A percentile compares a stretch with the other conserved stretches of the same genome.
Evolutionary conservation across 176 grass and related monocot genomes (phyloP).

Genomic region (Eragrostis curvula): DNA sequence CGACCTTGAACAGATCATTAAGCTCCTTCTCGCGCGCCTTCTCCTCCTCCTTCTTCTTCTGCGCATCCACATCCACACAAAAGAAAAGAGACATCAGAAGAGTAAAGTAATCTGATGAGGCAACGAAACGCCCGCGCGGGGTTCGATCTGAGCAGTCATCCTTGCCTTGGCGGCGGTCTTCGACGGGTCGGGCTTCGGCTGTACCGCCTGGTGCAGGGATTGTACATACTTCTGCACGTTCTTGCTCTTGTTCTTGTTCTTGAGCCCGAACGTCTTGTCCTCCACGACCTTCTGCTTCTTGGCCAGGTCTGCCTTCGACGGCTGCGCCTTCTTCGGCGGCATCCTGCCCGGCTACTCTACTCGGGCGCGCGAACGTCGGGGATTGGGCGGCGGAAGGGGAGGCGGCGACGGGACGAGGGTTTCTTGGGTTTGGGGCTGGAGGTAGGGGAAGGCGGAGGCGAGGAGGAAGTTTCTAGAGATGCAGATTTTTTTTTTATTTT

Average conservation of each 20-base stretch:
- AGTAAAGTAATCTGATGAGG: constrained; percentile 22
- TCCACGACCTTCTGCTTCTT: constrained; percentile 99
- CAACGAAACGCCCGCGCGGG: neutral
- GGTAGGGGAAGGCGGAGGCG: constrained; percentile 37
- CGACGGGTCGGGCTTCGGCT: constrained; percentile 73
- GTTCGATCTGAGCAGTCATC: constrained; percentile 37
- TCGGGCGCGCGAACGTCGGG: neutral
- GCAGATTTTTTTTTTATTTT: too few species aligned
- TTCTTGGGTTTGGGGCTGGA: constrained; percentile 58
- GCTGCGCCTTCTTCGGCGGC: constrained; percentile 82
- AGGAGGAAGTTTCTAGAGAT: constrained; percentile 58
- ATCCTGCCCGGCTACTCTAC: constrained; percentile 47
- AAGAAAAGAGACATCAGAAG: constrained; percentile 16
- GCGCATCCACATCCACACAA: constrained; percentile 43
- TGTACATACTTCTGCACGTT: constrained; percentile 99
- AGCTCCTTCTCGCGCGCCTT: constrained; percentile 97
- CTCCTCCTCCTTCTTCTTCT: constrained; percentile 99
- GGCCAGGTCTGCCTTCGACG: constrained; percentile 77
- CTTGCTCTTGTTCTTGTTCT: constrained; percentile 99
- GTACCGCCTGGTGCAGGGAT: constrained; percentile 69
- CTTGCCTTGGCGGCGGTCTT: constrained; percentile 82
- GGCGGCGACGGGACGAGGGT: constrained; percentile 26
- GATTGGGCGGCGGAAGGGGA: constrained; percentile 19
- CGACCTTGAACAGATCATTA: constrained; percentile 97
- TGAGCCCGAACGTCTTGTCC: constrained; percentile 99